A percentile compares a stretch with the other conserved stretches of the same genome.
Conservation (phyloP, 768 basidiomycete genomes). For the Leccinum sublutescens region DNA sequence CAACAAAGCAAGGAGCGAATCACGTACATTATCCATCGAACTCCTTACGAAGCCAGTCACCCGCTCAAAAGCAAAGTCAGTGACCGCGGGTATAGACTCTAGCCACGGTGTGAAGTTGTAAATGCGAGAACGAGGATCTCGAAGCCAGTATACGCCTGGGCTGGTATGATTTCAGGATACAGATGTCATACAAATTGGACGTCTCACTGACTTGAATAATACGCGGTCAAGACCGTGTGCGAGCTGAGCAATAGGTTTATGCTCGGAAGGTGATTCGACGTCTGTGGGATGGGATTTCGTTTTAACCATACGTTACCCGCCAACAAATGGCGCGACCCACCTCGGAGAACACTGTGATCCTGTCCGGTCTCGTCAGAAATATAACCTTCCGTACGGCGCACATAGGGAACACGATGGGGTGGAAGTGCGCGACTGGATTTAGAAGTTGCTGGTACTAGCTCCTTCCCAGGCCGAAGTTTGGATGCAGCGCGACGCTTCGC, state of each 20-base stretch:
- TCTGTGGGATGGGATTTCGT: conserved; percentile 34
- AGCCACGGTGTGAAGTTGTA: conserved; percentile 82
- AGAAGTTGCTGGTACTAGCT: neutral
- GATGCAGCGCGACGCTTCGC: conserved; percentile 1
- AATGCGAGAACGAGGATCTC: conserved; percentile 79
- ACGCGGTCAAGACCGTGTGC: conserved; percentile 67
- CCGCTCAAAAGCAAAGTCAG: conserved; percentile 83
- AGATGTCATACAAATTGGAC: neutral
- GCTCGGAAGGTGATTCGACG: conserved; percentile 39
- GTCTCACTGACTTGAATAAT: conserved; percentile 63
- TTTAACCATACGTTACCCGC: neutral
- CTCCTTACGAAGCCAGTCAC: conserved; percentile 73
- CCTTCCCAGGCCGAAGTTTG: conserved; percentile 8
- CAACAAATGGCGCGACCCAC: conserved; percentile 3
- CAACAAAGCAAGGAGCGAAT: neutral
- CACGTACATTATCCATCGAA: conserved; percentile 66
- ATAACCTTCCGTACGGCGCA: conserved; percentile 29
- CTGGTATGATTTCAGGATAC: conserved; percentile 37
- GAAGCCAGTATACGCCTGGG: conserved; percentile 85
- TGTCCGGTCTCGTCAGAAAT: conserved; percentile 10
- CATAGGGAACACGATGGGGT: conserved; percentile 23
- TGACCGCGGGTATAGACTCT: conserved; percentile 70
- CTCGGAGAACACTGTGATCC: conserved; percentile 16
- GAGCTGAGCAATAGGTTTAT: conserved; percentile 59
- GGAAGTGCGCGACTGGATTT: conserved; percentile 16